Conservation (phyloP, 495 filamentous ascomycete species). For the Bacidia gigantensis region DNA sequence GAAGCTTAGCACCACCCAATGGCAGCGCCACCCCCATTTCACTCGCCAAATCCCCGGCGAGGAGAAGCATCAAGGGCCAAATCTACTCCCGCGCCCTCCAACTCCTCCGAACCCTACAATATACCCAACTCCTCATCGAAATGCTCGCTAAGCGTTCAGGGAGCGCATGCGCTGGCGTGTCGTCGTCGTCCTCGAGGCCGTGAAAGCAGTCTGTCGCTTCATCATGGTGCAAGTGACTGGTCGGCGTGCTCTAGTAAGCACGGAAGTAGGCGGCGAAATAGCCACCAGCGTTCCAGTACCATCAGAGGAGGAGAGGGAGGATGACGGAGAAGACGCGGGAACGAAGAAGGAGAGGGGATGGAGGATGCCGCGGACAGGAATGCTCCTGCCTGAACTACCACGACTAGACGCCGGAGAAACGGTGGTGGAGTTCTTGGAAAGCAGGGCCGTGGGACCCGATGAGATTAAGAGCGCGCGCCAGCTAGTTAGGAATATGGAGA, state of each 20-base stretch:
- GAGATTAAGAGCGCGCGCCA: slow-evolving; percentile 84
- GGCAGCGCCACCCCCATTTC: too few species aligned
- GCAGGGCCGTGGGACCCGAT: slow-evolving; percentile 86
- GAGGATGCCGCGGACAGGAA: slow-evolving; percentile 90
- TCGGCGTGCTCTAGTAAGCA: slow-evolving; percentile 9
- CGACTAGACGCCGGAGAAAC: slow-evolving; percentile 43
- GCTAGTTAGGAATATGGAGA: slow-evolving; percentile 54
- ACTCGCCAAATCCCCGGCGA: slow-evolving; percentile 56
- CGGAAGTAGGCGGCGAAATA: slow-evolving; percentile 9
- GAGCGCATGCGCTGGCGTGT: slow-evolving; percentile 80
- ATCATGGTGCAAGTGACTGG: slow-evolving; percentile 70
- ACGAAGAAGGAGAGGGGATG: slow-evolving; percentile 33
- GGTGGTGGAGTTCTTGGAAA: slow-evolving; percentile 71
- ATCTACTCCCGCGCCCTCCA: slow-evolving; percentile 51
- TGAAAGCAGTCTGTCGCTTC: slow-evolving; percentile 79
- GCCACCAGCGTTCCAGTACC: neutral
- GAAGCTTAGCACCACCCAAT: too few species aligned
- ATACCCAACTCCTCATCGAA: slow-evolving; percentile 80
- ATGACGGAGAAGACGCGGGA: slow-evolving; percentile 26
- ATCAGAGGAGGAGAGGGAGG: slow-evolving; percentile 2
- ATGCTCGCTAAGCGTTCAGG: slow-evolving; percentile 65
- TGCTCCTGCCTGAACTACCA: slow-evolving; percentile 69
- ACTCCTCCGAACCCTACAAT: slow-evolving; percentile 75
- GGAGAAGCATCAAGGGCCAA: slow-evolving; percentile 25
- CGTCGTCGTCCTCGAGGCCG: slow-evolving; percentile 69